Base-by-base conservation (phyloP, 2,329 filamentous ascomycete genomes). In the Fusarium falciforme region DNA sequence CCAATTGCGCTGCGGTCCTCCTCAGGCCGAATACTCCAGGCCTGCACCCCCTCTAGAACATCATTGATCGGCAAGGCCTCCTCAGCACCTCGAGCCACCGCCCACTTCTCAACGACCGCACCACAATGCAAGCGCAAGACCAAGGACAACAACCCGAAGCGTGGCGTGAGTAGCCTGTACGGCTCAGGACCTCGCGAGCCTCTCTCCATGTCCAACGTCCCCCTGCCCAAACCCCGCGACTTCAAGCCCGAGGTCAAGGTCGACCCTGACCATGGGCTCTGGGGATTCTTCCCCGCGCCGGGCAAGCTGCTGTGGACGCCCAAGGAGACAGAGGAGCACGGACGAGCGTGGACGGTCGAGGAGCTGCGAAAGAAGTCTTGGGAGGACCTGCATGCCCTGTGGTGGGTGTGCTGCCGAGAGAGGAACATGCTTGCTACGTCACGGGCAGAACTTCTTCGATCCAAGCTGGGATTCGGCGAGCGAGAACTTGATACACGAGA, bases 351-450 rank as follows among this genome's bases (percentile, higher is more conserved):
- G 96, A 91, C 89, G 12, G 91, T 93, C 9, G 90, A 94, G 84
- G 96, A 99, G 85, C 87, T 99, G 79, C 90, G 95, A 72, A 88
- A 89, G 72, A 98, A 98, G 85, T 94, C 93, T 72, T 99, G 95
- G 94, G 94, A 98, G 71, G 95, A 98, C 82, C 85, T 99, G 78
- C 95, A 98, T 83, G 87, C 88, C 71, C 87, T 99, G 79, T 99
- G 96, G 95, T 99, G 95, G 94, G 90, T 95, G 64, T 98, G 96
- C 82, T 89, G 93, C 69, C 95, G 94, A 85, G 96, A 99, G 85
- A 88, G 93, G 78, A 99, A 99, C 84, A 90, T 94, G 76, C 90
- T 98, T 77, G 88, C 91, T n/a, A 98, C 97, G 33, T 91, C 93
- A 76, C 87, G 87, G 62, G 83, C 87, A 66, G 94, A 97, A 85